phyloP scores from a whole-genome alignment of 2,329 filamentous ascomycete genomes.

The Hypomyces rosellus region DNA sequence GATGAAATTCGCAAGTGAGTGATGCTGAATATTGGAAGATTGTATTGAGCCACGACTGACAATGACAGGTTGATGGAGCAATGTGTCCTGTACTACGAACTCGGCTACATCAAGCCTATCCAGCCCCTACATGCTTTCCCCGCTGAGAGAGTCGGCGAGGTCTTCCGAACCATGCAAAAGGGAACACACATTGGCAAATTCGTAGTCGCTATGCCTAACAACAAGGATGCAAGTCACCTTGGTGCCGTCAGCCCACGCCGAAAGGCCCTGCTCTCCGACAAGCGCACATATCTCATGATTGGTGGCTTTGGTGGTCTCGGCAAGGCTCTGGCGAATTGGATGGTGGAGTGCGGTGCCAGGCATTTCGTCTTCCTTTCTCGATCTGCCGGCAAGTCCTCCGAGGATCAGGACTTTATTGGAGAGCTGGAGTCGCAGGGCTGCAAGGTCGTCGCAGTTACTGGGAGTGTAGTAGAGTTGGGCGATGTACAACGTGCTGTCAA shows the following conservation, averaged over 20 bases:
- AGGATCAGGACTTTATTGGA: constrained; percentile 3
- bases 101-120: constrained; percentile 12
- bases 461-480: constrained; percentile 3
- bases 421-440: constrained; percentile 10
- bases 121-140: constrained; percentile 19
- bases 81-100: neutral
- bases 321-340: constrained; percentile 17
- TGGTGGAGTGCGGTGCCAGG: constrained; percentile 16
- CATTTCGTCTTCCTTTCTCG: constrained; percentile 10
- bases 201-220: constrained; percentile 23
- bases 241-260: neutral
- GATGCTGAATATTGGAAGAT: too few relatives aligned
- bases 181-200: constrained; percentile 38
- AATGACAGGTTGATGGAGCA: too few relatives aligned
- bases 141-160: constrained; percentile 26
- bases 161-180: constrained; percentile 37
- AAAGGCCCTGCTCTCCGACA: constrained; percentile 1
- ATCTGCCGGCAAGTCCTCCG: constrained; percentile 2
- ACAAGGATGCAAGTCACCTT: constrained; percentile 1
- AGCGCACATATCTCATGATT: constrained; percentile 16
- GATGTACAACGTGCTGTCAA: constrained; percentile 9
- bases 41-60: neutral
- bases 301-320: constrained; percentile 22
- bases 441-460: neutral
- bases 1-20: neutral